Conservation (phyloP, 1,284 basidiomycete genomes). For the Agroathelia rolfsii region DNA sequence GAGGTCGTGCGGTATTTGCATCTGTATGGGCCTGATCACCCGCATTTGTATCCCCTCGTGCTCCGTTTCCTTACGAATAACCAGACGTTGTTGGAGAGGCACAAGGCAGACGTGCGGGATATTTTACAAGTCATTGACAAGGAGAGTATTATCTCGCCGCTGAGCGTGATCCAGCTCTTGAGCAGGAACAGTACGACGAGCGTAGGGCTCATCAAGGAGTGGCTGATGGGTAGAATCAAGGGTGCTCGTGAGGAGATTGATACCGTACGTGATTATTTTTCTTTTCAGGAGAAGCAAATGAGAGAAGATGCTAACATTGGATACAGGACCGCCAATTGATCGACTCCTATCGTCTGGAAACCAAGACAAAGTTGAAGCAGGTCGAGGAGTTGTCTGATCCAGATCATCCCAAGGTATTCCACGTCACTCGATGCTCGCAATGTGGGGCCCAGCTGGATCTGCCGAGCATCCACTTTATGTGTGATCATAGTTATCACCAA, state of each 20-base stretch:
- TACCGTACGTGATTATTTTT: conserved; percentile 58
- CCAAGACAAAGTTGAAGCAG: conserved; percentile 71
- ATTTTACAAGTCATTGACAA: conserved; percentile 74
- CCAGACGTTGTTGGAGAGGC: conserved; percentile 55
- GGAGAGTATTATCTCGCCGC: conserved; percentile 74
- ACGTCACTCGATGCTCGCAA: conserved; percentile 83
- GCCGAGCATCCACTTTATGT: conserved; percentile 96
- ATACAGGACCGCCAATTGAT: conserved; percentile 76
- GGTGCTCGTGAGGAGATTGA: conserved; percentile 70
- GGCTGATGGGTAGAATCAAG: conserved; percentile 73
- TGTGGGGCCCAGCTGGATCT: conserved; percentile 87
- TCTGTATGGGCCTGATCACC: conserved; percentile 64
- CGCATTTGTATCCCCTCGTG: conserved; percentile 82
- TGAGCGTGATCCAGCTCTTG: conserved; percentile 83
- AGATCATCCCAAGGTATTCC: conserved; percentile 78
- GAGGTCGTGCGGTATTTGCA: conserved; percentile 69
- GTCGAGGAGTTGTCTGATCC: conserved; percentile 74
- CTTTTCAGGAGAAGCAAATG: too few species aligned
- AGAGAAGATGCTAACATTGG: too few species aligned
- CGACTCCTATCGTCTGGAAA: conserved; percentile 80
- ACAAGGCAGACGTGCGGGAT: conserved; percentile 59
- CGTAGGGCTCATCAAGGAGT: conserved; percentile 84
- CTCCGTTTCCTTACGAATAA: conserved; percentile 83
- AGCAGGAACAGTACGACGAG: conserved; percentile 81
- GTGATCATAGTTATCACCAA: conserved; percentile 94